Base-by-base conservation (phyloP, 352 stramenopile species). In the Hyaloperonospora arabidopsidis region DNA sequence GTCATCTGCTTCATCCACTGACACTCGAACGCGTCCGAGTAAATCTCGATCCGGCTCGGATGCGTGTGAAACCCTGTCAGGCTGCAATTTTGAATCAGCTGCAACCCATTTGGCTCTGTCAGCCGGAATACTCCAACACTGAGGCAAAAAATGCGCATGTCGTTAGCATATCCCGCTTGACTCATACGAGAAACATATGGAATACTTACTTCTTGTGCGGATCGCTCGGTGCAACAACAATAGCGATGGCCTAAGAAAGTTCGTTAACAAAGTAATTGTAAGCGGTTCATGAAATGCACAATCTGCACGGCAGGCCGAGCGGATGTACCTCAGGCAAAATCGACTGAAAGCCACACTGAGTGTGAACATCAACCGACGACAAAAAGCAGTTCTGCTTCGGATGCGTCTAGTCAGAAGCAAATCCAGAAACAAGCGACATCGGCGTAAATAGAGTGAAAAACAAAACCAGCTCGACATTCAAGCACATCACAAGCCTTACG, bases 311-410 rank as follows among this genome's bases (percentile, higher is more conserved):
- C 15, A 8, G 22, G 54, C 7, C 15, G 36, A 41, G 29, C 21
- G 10, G 17, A 32, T 49, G 18, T 70, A 84, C 76, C 73, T 96
- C 87, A 0, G 85, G 77, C 12, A 96, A 65, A 49, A 96, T 94
- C 0, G 80, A 84, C 63, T 96, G 87, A 62, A 94, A 96, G 6
- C 81, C 87, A 59, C 82, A 93, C 57, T 96, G 87, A 12, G 87
- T 96, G 72, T 95, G 85, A 28, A 96, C 72, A 61, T 96, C 87
- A 19, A 95, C 80, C 11, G 85, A 95, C 17, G 81, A 93, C 54
- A 96, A 54, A 48, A 96, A 96, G 52, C 87, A 96, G 29, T 75
- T 81, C 65, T 96, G 85, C 48, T 72, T 76, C 3, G 87, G 87
- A 67, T 96, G 87, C 12, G 85, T 95, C 76, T 93, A 23, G 25